Evolutionary conservation across 2,329 filamentous ascomycete genomes (phyloP), one percentile per base, ranked within the genome.

Genomic region (Colletotrichum liaoningense): DNA sequence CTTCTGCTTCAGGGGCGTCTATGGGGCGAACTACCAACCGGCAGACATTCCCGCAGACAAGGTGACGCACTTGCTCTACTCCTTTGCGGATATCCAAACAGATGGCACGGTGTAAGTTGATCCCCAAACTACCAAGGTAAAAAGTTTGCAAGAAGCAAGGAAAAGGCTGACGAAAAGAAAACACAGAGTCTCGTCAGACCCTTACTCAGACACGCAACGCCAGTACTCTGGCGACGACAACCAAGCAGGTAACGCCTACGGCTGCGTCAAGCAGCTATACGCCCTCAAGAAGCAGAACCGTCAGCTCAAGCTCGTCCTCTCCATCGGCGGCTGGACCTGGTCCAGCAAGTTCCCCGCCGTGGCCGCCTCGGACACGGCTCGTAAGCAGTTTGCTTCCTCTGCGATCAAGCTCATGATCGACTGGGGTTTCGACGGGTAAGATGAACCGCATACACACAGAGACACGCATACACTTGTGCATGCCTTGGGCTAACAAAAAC

Each of bases 241-340:
- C 70, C 74, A 72, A 7, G 84, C 90, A 5, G 90, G 85, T 72
- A 95, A 96, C 79, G 90, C 91, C 63, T 95, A 95, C 78, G 95
- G 95, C 54, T 93, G 91, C 79, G 82, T 95, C 75, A 95, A 95
- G 83, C 93, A 96, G 79, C 85, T 97, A 1, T 94, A 89, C 80
- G 82, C 94, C 1, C 87, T 93, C 65, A 97, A 97, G 86, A 92
- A 95, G 83, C 84, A 87, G 76, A 90, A 97, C 80, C 90, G 94
- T 24, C 90, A 93, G 65, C 83, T 97, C 70, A 97, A 97, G 83
- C 88, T 93, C 2, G 84, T 97, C n/a, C 87, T 97, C 9, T 94
- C 92, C 46, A 93, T 97, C 73, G 95, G 95, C 54, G 95, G 95
- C 19, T 97, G 92, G 91, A 93, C 91, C 0, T 94, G 93, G 80